Evolutionary conservation across 192 early-diverging fungal genomes (phyloP).

Genomic region (Coemansia sp.): DNA sequence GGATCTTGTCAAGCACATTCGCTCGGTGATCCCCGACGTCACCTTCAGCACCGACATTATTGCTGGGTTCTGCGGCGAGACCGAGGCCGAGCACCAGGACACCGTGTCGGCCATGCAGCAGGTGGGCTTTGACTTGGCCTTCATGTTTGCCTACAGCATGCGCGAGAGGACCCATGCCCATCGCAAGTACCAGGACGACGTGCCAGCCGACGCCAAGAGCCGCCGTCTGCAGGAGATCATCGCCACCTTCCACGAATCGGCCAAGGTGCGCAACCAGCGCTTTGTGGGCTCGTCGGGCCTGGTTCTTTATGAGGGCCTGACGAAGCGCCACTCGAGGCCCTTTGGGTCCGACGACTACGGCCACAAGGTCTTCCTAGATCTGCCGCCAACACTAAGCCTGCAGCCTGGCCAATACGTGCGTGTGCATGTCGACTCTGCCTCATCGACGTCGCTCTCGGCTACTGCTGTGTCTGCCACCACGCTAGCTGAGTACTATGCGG

Average conservation of each 20-base stretch:
- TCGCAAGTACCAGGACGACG: slow-evolving; percentile 64
- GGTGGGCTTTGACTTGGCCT: slow-evolving; percentile 71
- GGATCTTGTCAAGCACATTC: slow-evolving; percentile 63
- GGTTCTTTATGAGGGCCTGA: slow-evolving; percentile 59
- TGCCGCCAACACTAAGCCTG: slow-evolving; percentile 12
- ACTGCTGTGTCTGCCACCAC: slow-evolving; percentile 29
- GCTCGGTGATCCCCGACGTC: slow-evolving; percentile 67
- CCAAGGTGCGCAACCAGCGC: slow-evolving; percentile 54
- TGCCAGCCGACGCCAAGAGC: slow-evolving; percentile 61
- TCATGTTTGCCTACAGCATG: slow-evolving; percentile 81
- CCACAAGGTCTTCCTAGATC: slow-evolving; percentile 63
- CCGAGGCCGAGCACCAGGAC: slow-evolving; percentile 67
- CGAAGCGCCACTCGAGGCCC: slow-evolving; percentile 42
- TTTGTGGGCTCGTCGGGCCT: slow-evolving; percentile 53
- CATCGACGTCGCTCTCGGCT: slow-evolving; percentile 46
- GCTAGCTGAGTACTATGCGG: slow-evolving; percentile 23
- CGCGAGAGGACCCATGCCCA: slow-evolving; percentile 74
- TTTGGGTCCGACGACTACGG: slow-evolving; percentile 67
- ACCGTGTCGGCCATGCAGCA: slow-evolving; percentile 65
- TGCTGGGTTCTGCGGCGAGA: slow-evolving; percentile 77
- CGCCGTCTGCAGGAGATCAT: slow-evolving; percentile 67
- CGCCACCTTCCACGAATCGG: slow-evolving; percentile 59
- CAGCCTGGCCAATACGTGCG: slow-evolving; percentile 43
- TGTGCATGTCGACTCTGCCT: slow-evolving; percentile 30
- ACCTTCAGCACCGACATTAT: slow-evolving; percentile 75